Evolutionary conservation across 2,329 filamentous ascomycete genomes (phyloP).

Genomic region (Paracorniculantispora psalliotae): DNA sequence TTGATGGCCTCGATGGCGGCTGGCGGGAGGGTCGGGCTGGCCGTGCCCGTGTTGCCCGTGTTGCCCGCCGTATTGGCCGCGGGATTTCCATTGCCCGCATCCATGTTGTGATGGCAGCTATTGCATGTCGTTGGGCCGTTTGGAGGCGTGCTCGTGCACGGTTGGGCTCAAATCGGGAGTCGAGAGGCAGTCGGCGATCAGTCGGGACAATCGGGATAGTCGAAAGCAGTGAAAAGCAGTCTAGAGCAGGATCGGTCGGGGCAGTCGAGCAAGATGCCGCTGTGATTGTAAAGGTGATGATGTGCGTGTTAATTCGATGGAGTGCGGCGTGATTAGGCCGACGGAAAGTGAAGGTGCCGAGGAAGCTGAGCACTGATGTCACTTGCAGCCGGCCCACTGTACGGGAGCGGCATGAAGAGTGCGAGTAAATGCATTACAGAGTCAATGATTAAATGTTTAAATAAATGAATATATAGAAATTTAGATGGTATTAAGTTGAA

Average conservation of each 20-base stretch:
- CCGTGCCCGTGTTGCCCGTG: neutral
- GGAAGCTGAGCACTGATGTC: neutral
- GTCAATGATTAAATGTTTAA: too few relatives aligned
- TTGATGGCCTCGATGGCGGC: constrained; percentile 16
- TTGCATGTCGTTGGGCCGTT: neutral
- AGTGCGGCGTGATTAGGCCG: neutral
- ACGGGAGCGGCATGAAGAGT: too few relatives aligned
- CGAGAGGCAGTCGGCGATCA: too few relatives aligned
- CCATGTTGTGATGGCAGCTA: neutral
- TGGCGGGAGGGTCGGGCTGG: constrained; percentile 12
- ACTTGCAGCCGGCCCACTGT: neutral
- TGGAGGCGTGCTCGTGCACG: too few relatives aligned
- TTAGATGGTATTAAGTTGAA: too few relatives aligned
- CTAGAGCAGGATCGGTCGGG: neutral
- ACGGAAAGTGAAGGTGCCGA: neutral
- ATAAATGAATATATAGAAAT: too few relatives aligned
- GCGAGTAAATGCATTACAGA: too few relatives aligned
- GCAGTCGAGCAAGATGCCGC: neutral
- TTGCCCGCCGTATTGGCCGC: too few relatives aligned
- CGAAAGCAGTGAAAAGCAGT: too few relatives aligned
- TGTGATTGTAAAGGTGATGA: neutral
- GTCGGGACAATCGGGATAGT: too few relatives aligned
- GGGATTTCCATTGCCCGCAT: neutral
- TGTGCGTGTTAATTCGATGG: neutral
- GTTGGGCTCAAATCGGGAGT: too few relatives aligned